Percentiles rank a stretch among this genome's conserved stretches.
These are phyloP conservation scores for Trichaptum fuscoviolaceum DNA, from an alignment of 768 basidiomycete species.

Conservation along the genomic window DNA sequence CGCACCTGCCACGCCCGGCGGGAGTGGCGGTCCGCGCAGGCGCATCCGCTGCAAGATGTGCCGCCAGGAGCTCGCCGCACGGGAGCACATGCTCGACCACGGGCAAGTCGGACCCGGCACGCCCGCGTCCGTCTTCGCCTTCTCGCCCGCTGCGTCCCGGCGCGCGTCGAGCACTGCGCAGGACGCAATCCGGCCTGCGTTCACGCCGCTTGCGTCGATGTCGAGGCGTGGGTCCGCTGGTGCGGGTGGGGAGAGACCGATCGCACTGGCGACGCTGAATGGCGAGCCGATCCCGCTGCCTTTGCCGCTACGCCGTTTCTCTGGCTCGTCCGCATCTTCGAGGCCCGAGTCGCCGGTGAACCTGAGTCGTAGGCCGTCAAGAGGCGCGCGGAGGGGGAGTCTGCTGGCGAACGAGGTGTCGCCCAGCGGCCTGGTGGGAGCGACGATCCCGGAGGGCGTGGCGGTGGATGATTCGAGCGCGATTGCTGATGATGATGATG, in stretches of 20 bases:
- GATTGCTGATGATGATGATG: constrained; percentile 17
- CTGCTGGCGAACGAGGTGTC: neutral
- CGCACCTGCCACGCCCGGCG: constrained; percentile 52
- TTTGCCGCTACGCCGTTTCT: neutral
- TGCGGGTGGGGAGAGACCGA: constrained; percentile 10
- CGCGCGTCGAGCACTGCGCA: constrained; percentile 27
- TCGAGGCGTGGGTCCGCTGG: constrained; percentile 11
- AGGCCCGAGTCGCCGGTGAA: neutral
- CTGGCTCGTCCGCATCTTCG: neutral
- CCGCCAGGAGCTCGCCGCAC: constrained; percentile 78
- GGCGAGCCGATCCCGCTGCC: constrained; percentile 9
- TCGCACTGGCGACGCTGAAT: constrained; percentile 15
- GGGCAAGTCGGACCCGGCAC: constrained; percentile 71
- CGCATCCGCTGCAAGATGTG: constrained; percentile 92
- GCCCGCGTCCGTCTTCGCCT: constrained; percentile 34
- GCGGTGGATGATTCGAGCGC: neutral
- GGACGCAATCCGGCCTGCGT: constrained; percentile 8
- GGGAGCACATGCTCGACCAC: constrained; percentile 94
- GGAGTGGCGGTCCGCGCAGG: constrained; percentile 44
- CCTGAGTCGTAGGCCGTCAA: neutral
- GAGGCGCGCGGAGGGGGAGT: neutral
- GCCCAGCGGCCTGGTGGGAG: neutral
- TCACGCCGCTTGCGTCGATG: constrained; percentile 7
- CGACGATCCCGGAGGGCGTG: neutral
- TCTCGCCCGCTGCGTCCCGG: constrained; percentile 46